phyloP scores from a whole-genome alignment of 208 protist genomes.

The Leishmania arabica region DNA sequence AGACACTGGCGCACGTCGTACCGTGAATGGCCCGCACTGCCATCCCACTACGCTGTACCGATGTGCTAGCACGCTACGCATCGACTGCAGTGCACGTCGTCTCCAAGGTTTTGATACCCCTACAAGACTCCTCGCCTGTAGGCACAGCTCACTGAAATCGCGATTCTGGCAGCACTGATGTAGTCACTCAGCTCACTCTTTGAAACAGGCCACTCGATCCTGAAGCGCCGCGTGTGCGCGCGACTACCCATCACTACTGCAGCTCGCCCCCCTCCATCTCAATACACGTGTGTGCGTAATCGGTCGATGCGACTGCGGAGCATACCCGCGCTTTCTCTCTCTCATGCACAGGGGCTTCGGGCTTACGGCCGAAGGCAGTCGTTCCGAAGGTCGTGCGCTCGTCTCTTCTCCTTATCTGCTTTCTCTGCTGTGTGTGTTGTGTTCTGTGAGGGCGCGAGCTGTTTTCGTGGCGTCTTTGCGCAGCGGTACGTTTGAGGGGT shows the following conservation, averaged over 20 bases:
- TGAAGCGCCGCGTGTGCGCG: neutral
- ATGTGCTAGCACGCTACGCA: neutral
- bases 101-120: neutral
- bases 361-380: neutral
- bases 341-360: neutral
- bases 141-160: neutral
- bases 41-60: neutral
- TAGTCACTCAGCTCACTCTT: neutral
- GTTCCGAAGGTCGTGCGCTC: neutral
- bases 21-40: neutral
- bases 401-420: neutral
- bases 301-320: neutral
- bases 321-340: neutral
- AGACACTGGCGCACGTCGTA: neutral
- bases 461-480: neutral
- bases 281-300: neutral
- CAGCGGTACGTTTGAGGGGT: neutral
- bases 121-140: neutral
- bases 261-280: neutral
- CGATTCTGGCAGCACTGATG: neutral
- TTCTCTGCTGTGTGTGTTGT: neutral
- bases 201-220: neutral
- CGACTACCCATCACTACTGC: neutral
- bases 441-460: neutral
- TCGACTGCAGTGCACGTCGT: neutral